Evolutionary conservation across 2,329 filamentous ascomycete species (phyloP).

Genomic region (Exophiala calicioides): DNA sequence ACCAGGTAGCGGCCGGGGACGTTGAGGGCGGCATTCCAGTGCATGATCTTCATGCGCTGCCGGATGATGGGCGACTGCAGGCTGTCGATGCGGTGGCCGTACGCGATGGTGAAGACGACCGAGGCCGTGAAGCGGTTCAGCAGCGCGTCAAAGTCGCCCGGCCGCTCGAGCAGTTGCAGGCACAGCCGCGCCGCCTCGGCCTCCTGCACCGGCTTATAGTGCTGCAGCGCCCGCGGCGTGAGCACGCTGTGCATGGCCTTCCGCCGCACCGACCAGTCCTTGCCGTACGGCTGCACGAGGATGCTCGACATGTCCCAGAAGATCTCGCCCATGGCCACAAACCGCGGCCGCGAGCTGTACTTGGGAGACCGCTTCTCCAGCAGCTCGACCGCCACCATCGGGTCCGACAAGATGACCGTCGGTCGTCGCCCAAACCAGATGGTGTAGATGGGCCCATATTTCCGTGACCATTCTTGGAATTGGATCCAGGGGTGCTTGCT

Average conservation of each 20-base stretch:
- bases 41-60: conserved; percentile 38
- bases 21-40: conserved; percentile 39
- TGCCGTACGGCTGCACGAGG: conserved; percentile 53
- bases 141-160: conserved; percentile 38
- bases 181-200: conserved; percentile 36
- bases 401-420: conserved; percentile 40
- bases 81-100: conserved; percentile 39
- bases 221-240: conserved; percentile 41
- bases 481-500: conserved; percentile 34
- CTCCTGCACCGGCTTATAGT: conserved; percentile 37
- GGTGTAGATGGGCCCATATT: conserved; percentile 40
- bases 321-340: conserved; percentile 33
- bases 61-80: conserved; percentile 38
- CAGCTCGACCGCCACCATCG: conserved; percentile 39
- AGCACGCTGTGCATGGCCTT: conserved; percentile 46
- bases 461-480: conserved; percentile 38
- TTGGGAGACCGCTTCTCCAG: conserved; percentile 41
- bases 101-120: conserved; percentile 42
- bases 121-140: conserved; percentile 43
- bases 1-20: conserved; percentile 42
- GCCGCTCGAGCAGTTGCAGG: conserved; percentile 35
- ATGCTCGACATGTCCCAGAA: conserved; percentile 30
- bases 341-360: conserved; percentile 41
- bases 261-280: conserved; percentile 36
- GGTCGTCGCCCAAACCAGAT: conserved; percentile 28